Conservation (phyloP, 2,329 filamentous ascomycete genomes). For the Taxawa tesnikishii region DNA sequence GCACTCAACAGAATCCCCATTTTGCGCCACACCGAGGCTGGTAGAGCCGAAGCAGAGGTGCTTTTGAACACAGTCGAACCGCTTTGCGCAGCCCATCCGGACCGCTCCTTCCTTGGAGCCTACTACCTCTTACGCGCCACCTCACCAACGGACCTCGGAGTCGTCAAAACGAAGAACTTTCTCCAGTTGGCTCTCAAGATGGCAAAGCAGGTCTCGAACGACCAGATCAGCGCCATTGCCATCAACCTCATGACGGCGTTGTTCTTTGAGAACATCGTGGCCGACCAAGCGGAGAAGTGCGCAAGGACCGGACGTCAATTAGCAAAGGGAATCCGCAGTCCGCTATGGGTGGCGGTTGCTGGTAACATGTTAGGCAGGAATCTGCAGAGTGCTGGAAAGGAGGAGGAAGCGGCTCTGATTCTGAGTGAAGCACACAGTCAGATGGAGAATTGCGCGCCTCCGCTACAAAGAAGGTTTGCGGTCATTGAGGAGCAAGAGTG, state of each 20-base stretch:
- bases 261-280: conserved; percentile 72
- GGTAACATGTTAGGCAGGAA: conserved; percentile 67
- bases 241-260: conserved; percentile 75
- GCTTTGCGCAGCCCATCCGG: conserved; percentile 56
- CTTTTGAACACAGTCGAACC: conserved; percentile 55
- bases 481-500: too few species aligned
- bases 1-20: conserved; percentile 37
- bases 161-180: conserved; percentile 66
- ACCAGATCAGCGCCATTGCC: conserved; percentile 69
- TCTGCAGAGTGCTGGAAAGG: conserved; percentile 58
- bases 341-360: conserved; percentile 47
- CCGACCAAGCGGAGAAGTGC: conserved; percentile 43
- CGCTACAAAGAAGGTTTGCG: too few species aligned
- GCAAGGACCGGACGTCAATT: conserved; percentile 36
- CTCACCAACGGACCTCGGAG: conserved; percentile 48
- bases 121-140: conserved; percentile 62
- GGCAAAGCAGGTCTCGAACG: conserved; percentile 58
- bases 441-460: conserved; percentile 14
- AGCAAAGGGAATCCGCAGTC: conserved; percentile 37
- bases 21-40: conserved; percentile 21
- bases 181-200: conserved; percentile 61
- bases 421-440: conserved; percentile 28
- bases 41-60: conserved; percentile 42
- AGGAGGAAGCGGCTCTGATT: conserved; percentile 34
- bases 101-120: conserved; percentile 63